A percentile compares a stretch with the other conserved stretches of the same genome.
Conservation (phyloP, 108 stramenopile genomes). For the Asterionellopsis glacialis region DNA sequence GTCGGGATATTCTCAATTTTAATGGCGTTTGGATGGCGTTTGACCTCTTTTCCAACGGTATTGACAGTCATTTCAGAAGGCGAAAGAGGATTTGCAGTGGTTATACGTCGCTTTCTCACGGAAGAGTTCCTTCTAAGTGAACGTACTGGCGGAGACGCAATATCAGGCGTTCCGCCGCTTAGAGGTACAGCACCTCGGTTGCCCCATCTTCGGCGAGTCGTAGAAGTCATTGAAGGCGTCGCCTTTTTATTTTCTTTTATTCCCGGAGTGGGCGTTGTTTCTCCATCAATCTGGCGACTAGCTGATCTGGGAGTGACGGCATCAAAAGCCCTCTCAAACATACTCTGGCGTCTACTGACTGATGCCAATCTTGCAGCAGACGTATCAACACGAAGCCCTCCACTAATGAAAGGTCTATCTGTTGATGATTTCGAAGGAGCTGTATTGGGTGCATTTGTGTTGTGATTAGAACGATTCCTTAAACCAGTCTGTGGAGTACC, state of each 20-base stretch:
- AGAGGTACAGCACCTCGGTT: slow-evolving; percentile 6
- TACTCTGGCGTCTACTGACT: no score
- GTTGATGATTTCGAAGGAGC: no score
- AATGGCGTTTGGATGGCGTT: slow-evolving; percentile 18
- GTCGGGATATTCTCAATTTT: slow-evolving; percentile 35
- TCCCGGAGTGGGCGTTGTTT: no score
- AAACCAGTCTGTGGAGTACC: no score
- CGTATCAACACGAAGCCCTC: no score
- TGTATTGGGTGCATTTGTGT: no score
- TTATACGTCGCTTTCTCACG: slow-evolving; percentile 3
- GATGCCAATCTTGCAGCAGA: no score
- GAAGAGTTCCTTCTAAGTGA: slow-evolving; percentile 1
- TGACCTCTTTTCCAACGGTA: slow-evolving; percentile 12
- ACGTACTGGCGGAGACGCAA: slow-evolving; percentile 36
- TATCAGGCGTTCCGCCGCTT: background rate
- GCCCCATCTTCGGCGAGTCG: slow-evolving; percentile 40
- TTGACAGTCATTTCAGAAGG: background rate
- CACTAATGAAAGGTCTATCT: no score
- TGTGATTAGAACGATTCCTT: no score
- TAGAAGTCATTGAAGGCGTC: background rate
- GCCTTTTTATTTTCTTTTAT: background rate
- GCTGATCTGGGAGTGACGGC: no score
- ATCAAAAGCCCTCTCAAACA: no score
- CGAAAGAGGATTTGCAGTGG: slow-evolving; percentile 7
- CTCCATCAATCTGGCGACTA: no score